A percentile compares a stretch with the other conserved stretches of the same genome.
phyloP scores from a whole-genome alignment of 139 green algal genomes.

The Micractinium conductrix region DNA sequence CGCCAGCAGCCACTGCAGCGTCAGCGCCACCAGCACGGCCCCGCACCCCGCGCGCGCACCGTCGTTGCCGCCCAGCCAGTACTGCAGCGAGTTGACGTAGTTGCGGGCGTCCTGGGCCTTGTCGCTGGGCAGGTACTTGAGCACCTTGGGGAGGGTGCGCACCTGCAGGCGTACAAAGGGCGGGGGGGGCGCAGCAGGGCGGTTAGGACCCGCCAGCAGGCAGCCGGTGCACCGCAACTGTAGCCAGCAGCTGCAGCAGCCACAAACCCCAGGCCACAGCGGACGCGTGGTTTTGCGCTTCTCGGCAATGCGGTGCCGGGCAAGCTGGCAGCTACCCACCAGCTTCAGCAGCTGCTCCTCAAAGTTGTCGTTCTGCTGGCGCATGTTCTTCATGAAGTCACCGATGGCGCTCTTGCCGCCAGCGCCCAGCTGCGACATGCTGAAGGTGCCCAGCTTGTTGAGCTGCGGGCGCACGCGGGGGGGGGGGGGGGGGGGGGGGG shows the following conservation, averaged over 20 bases:
- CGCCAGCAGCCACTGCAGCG: background rate
- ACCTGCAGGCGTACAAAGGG: slow-evolving; percentile 57
- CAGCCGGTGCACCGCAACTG: no score
- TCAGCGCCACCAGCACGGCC: background rate
- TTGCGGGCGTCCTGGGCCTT: slow-evolving; percentile 88
- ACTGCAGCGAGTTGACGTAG: slow-evolving; percentile 96
- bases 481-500: no score
- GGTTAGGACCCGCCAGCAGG: no score
- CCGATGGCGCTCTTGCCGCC: slow-evolving; percentile 91
- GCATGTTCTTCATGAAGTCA: slow-evolving; percentile 93
- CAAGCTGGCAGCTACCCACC: slow-evolving; percentile 66
- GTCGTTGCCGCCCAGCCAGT: slow-evolving; percentile 97
- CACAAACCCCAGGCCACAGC: no score
- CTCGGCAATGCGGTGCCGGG: no score
- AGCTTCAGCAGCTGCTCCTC: slow-evolving; percentile 99
- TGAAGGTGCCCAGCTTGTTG: slow-evolving; percentile 99
- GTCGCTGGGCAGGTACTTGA: slow-evolving; percentile 96
- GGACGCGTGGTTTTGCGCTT: no score
- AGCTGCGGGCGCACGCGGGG: no score
- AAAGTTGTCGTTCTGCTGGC: slow-evolving; percentile 96
- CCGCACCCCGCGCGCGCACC: background rate
- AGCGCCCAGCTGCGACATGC: slow-evolving; percentile 75
- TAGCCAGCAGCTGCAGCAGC: no score
- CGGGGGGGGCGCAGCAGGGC: background rate
- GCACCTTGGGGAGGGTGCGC: slow-evolving; percentile 76